Conservation (phyloP, 768 basidiomycete species). For the Dacryopinax spathularia region DNA sequence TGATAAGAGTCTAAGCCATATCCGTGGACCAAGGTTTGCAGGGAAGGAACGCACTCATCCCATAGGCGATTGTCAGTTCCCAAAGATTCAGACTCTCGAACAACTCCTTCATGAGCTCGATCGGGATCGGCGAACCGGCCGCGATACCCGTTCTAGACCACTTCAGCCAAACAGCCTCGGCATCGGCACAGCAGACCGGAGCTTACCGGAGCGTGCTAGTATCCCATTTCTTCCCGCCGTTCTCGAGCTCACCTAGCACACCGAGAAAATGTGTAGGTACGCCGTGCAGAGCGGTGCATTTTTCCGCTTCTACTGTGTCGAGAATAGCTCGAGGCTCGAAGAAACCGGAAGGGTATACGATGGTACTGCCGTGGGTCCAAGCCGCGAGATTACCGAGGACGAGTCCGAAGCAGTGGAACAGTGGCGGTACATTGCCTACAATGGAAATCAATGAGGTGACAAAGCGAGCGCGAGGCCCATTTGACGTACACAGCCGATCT, state of each 20-base stretch:
- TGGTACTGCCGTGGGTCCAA: conserved; percentile 56
- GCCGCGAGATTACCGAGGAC: conserved; percentile 69
- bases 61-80: conserved; percentile 66
- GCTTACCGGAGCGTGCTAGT: conserved; percentile 41
- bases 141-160: conserved; percentile 60
- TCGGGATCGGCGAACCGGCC: conserved; percentile 65
- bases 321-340: conserved; percentile 55
- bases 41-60: conserved; percentile 54
- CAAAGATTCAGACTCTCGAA: conserved; percentile 51
- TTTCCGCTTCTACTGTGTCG: conserved; percentile 51
- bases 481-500: conserved; percentile 51
- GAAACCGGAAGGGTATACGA: conserved; percentile 59
- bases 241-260: conserved; percentile 52
- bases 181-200: background rate
- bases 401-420: conserved; percentile 73
- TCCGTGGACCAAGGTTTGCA: background rate
- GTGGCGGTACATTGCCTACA: conserved; percentile 64
- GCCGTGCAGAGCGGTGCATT: conserved; percentile 67
- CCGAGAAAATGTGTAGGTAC: conserved; percentile 78
- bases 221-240: conserved; percentile 35
- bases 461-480: background rate
- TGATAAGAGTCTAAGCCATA: conserved; percentile 19
- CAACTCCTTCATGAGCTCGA: conserved; percentile 60
- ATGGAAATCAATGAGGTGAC: background rate
- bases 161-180: background rate